Evolutionary conservation across 2,329 filamentous ascomycete species (phyloP).

Genomic region (Trichophyton benhamiae): DNA sequence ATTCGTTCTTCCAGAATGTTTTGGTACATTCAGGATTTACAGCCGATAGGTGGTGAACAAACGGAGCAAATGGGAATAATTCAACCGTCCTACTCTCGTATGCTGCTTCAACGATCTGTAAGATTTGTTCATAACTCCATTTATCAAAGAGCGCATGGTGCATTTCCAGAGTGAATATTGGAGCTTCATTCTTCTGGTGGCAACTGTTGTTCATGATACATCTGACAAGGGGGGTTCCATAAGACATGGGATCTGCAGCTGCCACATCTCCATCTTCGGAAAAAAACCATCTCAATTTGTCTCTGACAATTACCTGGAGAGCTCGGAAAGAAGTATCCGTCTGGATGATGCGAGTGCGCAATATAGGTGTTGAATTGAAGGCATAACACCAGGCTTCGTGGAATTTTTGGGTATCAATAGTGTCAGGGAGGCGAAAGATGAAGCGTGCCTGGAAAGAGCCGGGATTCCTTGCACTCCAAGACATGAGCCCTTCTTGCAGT

Average conservation of each 20-base stretch:
- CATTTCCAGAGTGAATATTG: conserved; percentile 25
- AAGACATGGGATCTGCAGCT: background rate
- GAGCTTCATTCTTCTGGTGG: conserved; percentile 1
- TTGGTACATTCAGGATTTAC: background rate
- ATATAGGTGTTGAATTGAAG: background rate
- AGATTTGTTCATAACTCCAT: conserved; percentile 17
- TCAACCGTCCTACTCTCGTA: conserved; percentile 7
- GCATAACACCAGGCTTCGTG: conserved; percentile 25
- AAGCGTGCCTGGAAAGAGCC: conserved; percentile 31
- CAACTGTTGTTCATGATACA: background rate
- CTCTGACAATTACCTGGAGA: background rate
- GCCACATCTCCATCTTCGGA: background rate
- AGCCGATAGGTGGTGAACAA: conserved; percentile 4
- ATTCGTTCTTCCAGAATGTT: conserved; percentile 7
- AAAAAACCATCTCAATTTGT: background rate
- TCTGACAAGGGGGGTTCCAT: background rate
- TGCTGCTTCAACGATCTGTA: conserved; percentile 6
- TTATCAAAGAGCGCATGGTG: conserved; percentile 37
- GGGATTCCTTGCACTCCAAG: conserved; percentile 24
- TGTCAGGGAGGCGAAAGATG: conserved; percentile 19
- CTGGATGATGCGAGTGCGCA: background rate
- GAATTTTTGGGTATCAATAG: conserved; percentile 24
- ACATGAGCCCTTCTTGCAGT: conserved; percentile 30
- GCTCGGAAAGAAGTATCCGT: background rate
- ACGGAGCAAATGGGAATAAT: conserved; percentile 4